Evolutionary conservation across 768 basidiomycete genomes (phyloP).

Genomic region (Austroboletus festivus): DNA sequence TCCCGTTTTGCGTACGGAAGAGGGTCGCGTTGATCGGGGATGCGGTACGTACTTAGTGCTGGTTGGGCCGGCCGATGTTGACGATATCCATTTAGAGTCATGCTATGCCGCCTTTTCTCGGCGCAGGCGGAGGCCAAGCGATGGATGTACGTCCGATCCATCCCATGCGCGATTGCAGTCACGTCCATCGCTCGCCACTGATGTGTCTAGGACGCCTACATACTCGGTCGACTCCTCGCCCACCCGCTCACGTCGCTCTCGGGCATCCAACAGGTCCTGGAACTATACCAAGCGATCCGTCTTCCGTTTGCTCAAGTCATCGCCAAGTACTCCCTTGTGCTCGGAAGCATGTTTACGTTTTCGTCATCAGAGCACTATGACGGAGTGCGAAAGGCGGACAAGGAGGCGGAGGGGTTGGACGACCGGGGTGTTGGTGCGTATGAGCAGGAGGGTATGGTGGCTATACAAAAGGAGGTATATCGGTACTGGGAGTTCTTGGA

Average conservation of each 20-base stretch:
- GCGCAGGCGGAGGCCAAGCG: slow-evolving; percentile 28
- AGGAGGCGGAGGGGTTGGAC: slow-evolving; percentile 5
- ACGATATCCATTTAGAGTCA: too few species aligned
- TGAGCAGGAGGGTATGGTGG: slow-evolving; percentile 19
- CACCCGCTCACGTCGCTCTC: slow-evolving; percentile 14
- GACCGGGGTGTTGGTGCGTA: slow-evolving; percentile 5
- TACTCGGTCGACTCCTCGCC: slow-evolving; percentile 24
- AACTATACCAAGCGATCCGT: slow-evolving; percentile 11
- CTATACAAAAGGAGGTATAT: slow-evolving; percentile 7
- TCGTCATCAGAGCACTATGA: slow-evolving; percentile 19
- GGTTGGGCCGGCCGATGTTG: too few species aligned
- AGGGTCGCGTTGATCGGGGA: slow-evolving; percentile 50
- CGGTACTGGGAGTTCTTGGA: slow-evolving; percentile 18
- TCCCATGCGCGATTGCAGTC: fast-evolving
- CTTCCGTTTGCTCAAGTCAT: slow-evolving; percentile 16
- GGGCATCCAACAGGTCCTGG: slow-evolving; percentile 3
- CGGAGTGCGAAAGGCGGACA: slow-evolving; percentile 18
- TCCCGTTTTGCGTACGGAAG: slow-evolving; percentile 38
- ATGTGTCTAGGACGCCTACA: slow-evolving; percentile 15
- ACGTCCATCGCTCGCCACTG: too few species aligned
- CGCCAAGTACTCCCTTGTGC: slow-evolving; percentile 14
- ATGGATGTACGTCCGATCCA: slow-evolving; percentile 15
- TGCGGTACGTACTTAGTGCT: slow-evolving; percentile 43
- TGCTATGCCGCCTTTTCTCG: slow-evolving; percentile 25
- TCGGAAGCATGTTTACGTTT: slow-evolving; percentile 20